Base-by-base conservation (phyloP, 768 basidiomycete genomes). In the Leccinellum rugosiceps region DNA sequence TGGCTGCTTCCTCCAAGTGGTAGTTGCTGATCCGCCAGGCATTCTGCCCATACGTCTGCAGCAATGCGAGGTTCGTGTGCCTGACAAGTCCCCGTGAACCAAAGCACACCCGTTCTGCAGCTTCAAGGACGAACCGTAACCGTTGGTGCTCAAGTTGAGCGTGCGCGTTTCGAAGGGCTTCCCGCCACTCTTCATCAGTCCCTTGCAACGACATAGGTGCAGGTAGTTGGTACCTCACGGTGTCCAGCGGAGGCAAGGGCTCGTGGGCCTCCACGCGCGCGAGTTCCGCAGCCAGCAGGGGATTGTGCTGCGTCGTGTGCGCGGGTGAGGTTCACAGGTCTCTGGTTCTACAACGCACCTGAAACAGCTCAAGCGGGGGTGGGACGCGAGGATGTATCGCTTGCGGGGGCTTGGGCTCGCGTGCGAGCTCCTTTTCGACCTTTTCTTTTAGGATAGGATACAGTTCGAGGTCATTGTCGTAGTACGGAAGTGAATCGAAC, bases 1-100 rank as follows among this genome's bases (percentile, higher is more conserved):
- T 87, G 8, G 87, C 84, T 32, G 87, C 84, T 25, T 84, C 80
- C 70, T 96, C 93, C 23, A 94, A 75, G 31, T 90, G 78, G 66
- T 93, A 94, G 72, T 98, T 98, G 68, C 92, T 86, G 72, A 94
- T 85, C 59, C 90, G 83, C 90, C 92, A 96, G 13, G 90, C 88
- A 76, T 98, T 98, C 17, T 87, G 76, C 4, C 91, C 96, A 66
- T 96, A 94, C 32, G 84, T 87, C 68, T 94, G 87, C 32, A 95
- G 74, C 30, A 98, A 76, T 3, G 86, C 82, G 52, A 92, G 74
- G 75, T 97, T 98, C 21, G 86, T 87, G 63, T 90, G 85, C 61
- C 95, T 96, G 26, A 8, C 63, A 58, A 53, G 52, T 46, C 41
- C 25, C 55, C 35, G 53, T 63, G 6, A 67, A 52, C 43, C 34